A percentile compares a stretch with the other conserved stretches of the same genome.
Evolutionary conservation across 2,329 filamentous ascomycete genomes (phyloP).

Genomic region (Stagonosporopsis vannaccii): DNA sequence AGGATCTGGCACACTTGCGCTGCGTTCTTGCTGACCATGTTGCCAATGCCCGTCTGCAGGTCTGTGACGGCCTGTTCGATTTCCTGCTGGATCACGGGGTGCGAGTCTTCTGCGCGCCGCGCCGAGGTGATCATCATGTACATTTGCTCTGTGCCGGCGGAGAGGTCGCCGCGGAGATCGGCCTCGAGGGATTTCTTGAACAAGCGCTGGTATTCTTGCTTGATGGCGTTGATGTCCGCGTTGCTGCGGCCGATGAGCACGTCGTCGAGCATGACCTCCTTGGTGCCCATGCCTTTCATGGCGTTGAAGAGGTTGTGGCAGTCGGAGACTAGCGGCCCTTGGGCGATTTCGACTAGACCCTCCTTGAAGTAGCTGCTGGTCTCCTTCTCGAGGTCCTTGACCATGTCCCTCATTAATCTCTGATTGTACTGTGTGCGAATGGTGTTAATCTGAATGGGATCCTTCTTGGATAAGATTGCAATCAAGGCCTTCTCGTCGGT

Average conservation of each 20-base stretch:
- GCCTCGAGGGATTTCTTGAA: slow-evolving; percentile 72
- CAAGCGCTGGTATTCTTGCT: slow-evolving; percentile 73
- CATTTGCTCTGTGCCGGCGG: slow-evolving; percentile 83
- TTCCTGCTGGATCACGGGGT: slow-evolving; percentile 74
- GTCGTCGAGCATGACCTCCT: slow-evolving; percentile 85
- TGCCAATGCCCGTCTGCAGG: slow-evolving; percentile 72
- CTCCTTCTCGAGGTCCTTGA: slow-evolving; percentile 79
- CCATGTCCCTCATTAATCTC: slow-evolving; percentile 68
- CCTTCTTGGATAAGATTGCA: slow-evolving; percentile 71
- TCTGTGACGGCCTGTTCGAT: slow-evolving; percentile 79
- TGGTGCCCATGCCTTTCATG: slow-evolving; percentile 82
- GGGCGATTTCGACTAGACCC: slow-evolving; percentile 76
- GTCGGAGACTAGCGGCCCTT: slow-evolving; percentile 82
- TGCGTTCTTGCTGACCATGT: slow-evolving; percentile 75
- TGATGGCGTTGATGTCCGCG: slow-evolving; percentile 87
- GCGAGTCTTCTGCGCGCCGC: slow-evolving; percentile 77
- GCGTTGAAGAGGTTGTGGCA: slow-evolving; percentile 73
- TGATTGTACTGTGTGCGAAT: slow-evolving; percentile 69
- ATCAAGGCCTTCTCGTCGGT: slow-evolving; percentile 85
- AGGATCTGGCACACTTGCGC: slow-evolving; percentile 81
- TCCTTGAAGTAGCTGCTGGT: slow-evolving; percentile 75
- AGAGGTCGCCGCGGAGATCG: slow-evolving; percentile 80
- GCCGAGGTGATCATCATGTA: slow-evolving; percentile 83
- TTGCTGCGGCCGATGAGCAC: slow-evolving; percentile 83
- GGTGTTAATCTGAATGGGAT: slow-evolving; percentile 75